phyloP scores from a whole-genome alignment of 148 eudicot species.

The Fallopia convolvulus region DNA sequence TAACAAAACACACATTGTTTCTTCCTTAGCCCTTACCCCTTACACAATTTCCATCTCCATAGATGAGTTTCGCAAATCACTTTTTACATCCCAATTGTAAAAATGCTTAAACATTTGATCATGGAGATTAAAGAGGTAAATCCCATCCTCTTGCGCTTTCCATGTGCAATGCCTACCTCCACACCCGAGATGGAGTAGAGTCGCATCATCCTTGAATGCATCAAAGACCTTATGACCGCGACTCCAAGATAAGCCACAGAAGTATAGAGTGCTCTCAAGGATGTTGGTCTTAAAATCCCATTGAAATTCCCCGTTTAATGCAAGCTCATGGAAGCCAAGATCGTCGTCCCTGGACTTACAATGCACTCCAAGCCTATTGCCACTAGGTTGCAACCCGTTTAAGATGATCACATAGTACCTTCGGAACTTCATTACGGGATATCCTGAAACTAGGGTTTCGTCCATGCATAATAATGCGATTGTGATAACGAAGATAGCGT shows the following conservation, averaged over 20 bases:
- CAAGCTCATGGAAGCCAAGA: conserved; percentile 1
- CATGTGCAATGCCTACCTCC: background rate
- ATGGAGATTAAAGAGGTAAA: background rate
- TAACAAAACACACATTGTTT: too few relatives aligned
- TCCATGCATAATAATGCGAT: background rate
- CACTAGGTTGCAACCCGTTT: background rate
- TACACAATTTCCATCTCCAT: too few relatives aligned
- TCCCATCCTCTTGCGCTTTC: conserved; percentile 2
- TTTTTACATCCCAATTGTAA: background rate
- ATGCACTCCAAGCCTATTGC: background rate
- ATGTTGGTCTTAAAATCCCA: background rate
- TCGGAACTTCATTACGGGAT: background rate
- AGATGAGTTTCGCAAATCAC: too few relatives aligned
- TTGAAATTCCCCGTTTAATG: background rate
- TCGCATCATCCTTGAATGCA: background rate
- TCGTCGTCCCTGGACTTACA: conserved; percentile 16
- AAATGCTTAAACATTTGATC: background rate
- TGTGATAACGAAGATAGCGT: background rate
- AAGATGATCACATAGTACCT: background rate
- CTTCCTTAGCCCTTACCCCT: too few relatives aligned
- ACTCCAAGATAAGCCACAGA: conserved; percentile 12
- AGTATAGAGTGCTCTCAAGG: background rate
- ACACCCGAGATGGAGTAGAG: too few relatives aligned
- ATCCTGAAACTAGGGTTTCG: too few relatives aligned
- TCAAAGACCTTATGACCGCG: background rate